These are phyloP conservation scores for Ceratocystis alfenasii DNA, from an alignment of 2,329 filamentous ascomycete genomes.

Conservation along the genomic window DNA sequence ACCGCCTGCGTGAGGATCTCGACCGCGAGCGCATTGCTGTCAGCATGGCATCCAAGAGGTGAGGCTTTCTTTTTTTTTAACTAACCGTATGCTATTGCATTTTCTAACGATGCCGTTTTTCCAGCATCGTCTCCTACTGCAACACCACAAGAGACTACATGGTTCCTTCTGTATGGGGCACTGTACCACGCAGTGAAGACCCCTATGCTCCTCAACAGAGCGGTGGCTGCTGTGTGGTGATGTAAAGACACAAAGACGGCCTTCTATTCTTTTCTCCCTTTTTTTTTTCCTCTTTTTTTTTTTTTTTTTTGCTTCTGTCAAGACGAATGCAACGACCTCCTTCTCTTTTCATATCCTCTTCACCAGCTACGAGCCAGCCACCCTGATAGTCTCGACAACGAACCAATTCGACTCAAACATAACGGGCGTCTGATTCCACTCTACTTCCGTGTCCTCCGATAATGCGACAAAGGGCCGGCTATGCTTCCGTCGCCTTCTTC, in stretches of 20 bases:
- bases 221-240: conserved; percentile 86
- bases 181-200: conserved; percentile 87
- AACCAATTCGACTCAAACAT: background rate
- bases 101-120: conserved; percentile 11
- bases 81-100: background rate
- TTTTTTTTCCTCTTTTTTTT: background rate
- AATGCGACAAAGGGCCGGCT: conserved; percentile 20
- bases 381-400: background rate
- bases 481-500: conserved; percentile 9
- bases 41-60: conserved; percentile 83
- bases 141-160: conserved; percentile 98
- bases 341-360: background rate
- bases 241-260: conserved; percentile 44
- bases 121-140: conserved; percentile 92
- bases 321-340: conserved; percentile 12
- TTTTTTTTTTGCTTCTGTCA: conserved; percentile 1
- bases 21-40: conserved; percentile 92
- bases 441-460: conserved; percentile 18
- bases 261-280: background rate
- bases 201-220: conserved; percentile 95
- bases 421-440: conserved; percentile 22
- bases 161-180: conserved; percentile 94
- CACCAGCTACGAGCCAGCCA: background rate
- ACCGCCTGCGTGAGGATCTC: conserved; percentile 86
- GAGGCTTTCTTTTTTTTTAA: conserved; percentile 30